Evolutionary conservation across 805 yeast genomes (phyloP).

Genomic region (Hanseniaspora lindneri): DNA sequence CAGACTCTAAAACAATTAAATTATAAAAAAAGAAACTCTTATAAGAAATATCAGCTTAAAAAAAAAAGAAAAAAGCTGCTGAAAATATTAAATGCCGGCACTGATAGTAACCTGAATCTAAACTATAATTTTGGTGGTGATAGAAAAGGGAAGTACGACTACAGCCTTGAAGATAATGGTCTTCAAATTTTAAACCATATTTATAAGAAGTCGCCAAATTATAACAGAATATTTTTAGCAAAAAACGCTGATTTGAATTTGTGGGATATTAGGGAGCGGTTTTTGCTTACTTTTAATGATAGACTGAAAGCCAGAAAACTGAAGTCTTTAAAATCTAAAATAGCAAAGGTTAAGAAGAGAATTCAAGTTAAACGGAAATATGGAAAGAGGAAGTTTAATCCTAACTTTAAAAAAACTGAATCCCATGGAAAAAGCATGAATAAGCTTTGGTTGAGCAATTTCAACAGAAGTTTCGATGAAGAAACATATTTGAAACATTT

Average conservation of each 20-base stretch:
- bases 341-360: constrained; percentile 9
- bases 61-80: constrained; percentile 8
- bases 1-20: constrained; percentile 3
- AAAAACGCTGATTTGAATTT: constrained; percentile 21
- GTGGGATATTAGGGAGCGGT: constrained; percentile 7
- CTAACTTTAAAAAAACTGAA: neutral
- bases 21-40: neutral
- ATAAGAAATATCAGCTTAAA: constrained; percentile 4
- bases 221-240: constrained; percentile 23
- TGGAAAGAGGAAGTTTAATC: constrained; percentile 10
- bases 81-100: neutral
- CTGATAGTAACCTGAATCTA: constrained; percentile 10
- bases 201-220: constrained; percentile 28
- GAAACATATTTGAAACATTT: constrained; percentile 1
- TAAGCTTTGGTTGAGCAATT: constrained; percentile 1
- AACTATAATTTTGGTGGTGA: constrained; percentile 11
- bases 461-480: neutral
- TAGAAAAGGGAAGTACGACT: constrained; percentile 6
- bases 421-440: neutral
- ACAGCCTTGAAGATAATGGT: constrained; percentile 3
- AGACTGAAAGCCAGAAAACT: neutral
- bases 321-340: constrained; percentile 8
- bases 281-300: constrained; percentile 1
- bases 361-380: constrained; percentile 3
- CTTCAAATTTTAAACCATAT: constrained; percentile 14